Percentiles rank a stretch among this genome's conserved stretches.
These are phyloP conservation scores for Fraxinus ornus DNA, from an alignment of 305 asterid species.

Conservation along the genomic window DNA sequence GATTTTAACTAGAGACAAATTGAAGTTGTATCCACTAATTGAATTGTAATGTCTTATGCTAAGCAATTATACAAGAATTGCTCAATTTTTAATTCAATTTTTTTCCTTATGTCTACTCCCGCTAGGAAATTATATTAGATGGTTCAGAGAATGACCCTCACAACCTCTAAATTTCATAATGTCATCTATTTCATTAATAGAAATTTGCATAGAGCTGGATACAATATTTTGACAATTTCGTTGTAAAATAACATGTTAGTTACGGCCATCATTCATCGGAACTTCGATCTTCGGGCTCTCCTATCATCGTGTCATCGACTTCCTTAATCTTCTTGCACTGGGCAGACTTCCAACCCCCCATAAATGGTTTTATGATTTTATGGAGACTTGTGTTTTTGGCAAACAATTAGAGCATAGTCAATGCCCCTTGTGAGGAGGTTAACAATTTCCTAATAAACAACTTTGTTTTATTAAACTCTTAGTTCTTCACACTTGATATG, in stretches of 20 bases:
- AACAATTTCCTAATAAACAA: neutral
- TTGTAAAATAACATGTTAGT: too few relatives aligned
- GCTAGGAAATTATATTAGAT: neutral
- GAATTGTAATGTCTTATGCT: neutral
- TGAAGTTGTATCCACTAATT: neutral
- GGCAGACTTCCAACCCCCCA: neutral
- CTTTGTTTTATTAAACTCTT: neutral
- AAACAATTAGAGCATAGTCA: neutral
- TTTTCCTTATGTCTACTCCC: neutral
- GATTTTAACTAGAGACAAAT: neutral
- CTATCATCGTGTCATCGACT: neutral
- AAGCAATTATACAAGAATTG: neutral
- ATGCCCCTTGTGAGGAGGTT: neutral
- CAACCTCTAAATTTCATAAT: neutral
- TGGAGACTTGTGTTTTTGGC: neutral
- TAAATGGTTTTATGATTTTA: neutral
- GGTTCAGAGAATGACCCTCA: neutral
- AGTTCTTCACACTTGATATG: neutral
- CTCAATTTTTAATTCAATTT: neutral
- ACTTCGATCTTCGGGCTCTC: neutral
- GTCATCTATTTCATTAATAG: neutral
- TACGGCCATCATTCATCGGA: neutral
- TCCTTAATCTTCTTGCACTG: neutral
- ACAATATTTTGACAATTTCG: neutral
- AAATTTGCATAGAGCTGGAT: neutral